Conservation (phyloP, 2,329 filamentous ascomycete genomes). For the Chrysoporthe deuterocubensis region DNA sequence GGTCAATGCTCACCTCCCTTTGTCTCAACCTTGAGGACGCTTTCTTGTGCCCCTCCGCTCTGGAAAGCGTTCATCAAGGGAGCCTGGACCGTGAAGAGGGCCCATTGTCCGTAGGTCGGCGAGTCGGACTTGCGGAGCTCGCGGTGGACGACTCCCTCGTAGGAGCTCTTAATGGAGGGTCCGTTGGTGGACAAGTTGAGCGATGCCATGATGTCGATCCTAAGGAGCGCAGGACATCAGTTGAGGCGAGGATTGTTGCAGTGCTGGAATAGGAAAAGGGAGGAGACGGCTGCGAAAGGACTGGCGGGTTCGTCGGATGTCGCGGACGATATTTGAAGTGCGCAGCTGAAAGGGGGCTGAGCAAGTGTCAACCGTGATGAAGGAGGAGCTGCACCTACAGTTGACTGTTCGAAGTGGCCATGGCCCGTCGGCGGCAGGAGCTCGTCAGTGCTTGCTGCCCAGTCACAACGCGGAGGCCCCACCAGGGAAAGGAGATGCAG, state of each 20-base stretch:
- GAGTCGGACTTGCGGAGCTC: slow-evolving; percentile 62
- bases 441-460: slow-evolving; percentile 20
- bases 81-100: slow-evolving; percentile 88
- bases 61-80: slow-evolving; percentile 94
- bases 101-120: slow-evolving; percentile 89
- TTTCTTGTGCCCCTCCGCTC: slow-evolving; percentile 84
- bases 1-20: slow-evolving; percentile 70
- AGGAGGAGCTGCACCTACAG: slow-evolving; percentile 13
- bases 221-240: slow-evolving; percentile 26
- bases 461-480: slow-evolving; percentile 25
- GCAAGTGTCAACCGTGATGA: slow-evolving; percentile 26
- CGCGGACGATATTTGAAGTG: slow-evolving; percentile 4
- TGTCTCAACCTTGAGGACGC: slow-evolving; percentile 89
- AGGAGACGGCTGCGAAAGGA: slow-evolving; percentile 18
- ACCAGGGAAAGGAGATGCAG: slow-evolving; percentile 28
- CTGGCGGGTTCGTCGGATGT: neutral
- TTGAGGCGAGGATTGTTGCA: slow-evolving; percentile 13
- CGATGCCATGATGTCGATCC: slow-evolving; percentile 66
- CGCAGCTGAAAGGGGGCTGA: slow-evolving; percentile 26
- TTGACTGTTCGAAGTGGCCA: slow-evolving; percentile 12
- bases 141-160: slow-evolving; percentile 61
- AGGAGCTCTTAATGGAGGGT: slow-evolving; percentile 83
- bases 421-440: slow-evolving; percentile 19
- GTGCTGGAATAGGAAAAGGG: neutral
- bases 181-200: slow-evolving; percentile 81